Base-by-base conservation (phyloP, 1,139 yeast species). In the Debaryomycetaceae sp. region DNA sequence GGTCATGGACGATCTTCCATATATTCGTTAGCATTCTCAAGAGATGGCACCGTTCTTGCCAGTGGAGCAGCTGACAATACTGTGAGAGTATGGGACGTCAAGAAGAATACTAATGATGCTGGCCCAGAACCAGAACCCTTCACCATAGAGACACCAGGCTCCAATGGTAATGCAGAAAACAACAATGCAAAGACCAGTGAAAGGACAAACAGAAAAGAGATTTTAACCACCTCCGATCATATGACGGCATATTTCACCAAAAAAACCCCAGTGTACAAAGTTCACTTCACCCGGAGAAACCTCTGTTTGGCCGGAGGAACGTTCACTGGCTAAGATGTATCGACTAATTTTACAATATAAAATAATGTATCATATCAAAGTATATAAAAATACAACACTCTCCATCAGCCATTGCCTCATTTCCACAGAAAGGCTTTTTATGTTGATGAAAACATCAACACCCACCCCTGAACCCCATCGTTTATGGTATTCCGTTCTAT, bases 51-150 rank as follows among this genome's bases (percentile, higher is more conserved):
- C 22, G 89, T 90, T 0, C 75, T 95, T 45, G 93, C 93, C 4
- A 87, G 96, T 64, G 90, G 96, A 31, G 97, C 95, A 42, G 93
- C 96, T 1, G 99, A 95, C 66, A 83, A 85, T 58, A 84, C 96
- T 3, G 95, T 93, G 3, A 76, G 99, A 55, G 96, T 91, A 2
- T 95, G 99, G 99, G 98, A 95, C 64, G 83, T 89, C 44, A 88
- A 87, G 63, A 81, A 84, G 55, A 89, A 89, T 47, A 88, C 97
- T 0, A 76, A 77, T 46, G 96, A 88, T 55, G 80, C 84, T 2
- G 88, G 89, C 5, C 84, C 91, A 1, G 87, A 82, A 55, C 96
- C 96, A 1, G 96, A 88, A 58, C 80, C 84, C 5, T 81, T 85
- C 55, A 65, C 69, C 5, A 63, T 65, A 39, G 71, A 59, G 22